Conservation (phyloP, 2,329 filamentous ascomycete species). For the Cercospora sojina region DNA sequence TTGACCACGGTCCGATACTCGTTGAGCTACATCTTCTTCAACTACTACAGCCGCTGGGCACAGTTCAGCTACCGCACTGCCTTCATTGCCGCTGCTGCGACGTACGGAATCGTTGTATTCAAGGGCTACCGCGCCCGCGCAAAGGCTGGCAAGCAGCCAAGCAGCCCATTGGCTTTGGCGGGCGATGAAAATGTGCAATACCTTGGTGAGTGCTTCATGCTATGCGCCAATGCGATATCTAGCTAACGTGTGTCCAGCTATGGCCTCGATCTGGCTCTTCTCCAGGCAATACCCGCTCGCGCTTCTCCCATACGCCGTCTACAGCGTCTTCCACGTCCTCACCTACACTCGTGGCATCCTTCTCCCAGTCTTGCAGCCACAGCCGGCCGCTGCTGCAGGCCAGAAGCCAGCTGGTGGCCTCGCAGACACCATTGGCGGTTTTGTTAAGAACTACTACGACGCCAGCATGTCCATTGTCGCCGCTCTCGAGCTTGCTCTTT, state of each 20-base stretch:
- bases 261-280: constrained; percentile 95
- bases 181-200: constrained; percentile 98
- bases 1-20: constrained; percentile 78
- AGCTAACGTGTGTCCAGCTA: constrained; percentile 55
- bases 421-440: constrained; percentile 80
- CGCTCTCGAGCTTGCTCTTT: constrained; percentile 80
- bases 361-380: constrained; percentile 79
- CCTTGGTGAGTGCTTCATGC: constrained; percentile 63
- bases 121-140: constrained; percentile 89
- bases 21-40: constrained; percentile 84
- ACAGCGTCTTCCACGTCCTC: constrained; percentile 97
- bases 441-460: constrained; percentile 98
- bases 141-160: constrained; percentile 64
- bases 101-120: constrained; percentile 98
- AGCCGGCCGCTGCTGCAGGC: constrained; percentile 53
- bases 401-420: constrained; percentile 62
- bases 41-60: constrained; percentile 75
- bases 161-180: constrained; percentile 65
- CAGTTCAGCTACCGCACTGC: constrained; percentile 84
- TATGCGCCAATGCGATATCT: background rate
- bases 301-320: constrained; percentile 90
- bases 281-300: constrained; percentile 85
- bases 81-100: constrained; percentile 83
- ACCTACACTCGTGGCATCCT: constrained; percentile 94
- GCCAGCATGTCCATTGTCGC: constrained; percentile 91